Evolutionary conservation across 345 rosid species (phyloP), one percentile per base, ranked within the genome.

Genomic region (Melastoma malabathricum): DNA sequence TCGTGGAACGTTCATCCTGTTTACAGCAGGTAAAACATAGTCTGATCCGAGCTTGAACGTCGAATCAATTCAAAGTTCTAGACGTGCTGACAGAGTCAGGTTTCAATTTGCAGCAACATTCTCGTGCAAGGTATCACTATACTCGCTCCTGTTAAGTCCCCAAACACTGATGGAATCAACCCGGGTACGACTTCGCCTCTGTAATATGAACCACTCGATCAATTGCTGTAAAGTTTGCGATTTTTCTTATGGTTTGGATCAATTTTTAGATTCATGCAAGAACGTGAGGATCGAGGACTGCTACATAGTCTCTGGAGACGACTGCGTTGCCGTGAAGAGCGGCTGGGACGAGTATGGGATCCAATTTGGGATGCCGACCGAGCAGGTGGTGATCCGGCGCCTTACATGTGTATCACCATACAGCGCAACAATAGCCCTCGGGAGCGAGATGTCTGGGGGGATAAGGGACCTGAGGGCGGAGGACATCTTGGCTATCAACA

Each of bases 271-370:
- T 72, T 89, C 97, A 4, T 89, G 97, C 70, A 86, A 90, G 2
- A 89, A 89, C 68, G 69, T 73, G 3, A 79, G 72, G 41, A 89
- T 89, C 50, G 94, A 89, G 60, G 97, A 89, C 71, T 82, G 56
- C 80, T 43, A 83, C 76, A 79, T 86, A 49, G 77, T 86, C 29
- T 89, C 95, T 1, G 97, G 97, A 19, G 97, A 89, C 46, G 97
- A 89, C 25, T 89, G 97, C 61, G 68, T 89, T 63, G 97, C 97
- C 5, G 86, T 89, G 3, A 84, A 84, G 63, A 84, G 94, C 10
- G 94, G 94, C 0, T 85, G 94, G 94, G 94, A 82, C 43, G 87
- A 85, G 60, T 85, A 85, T 23, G 89, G 84, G 1, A 82, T 85
- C 54, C 67, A 77, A 29, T 71, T 64, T 17, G 87, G 80, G 4